Conservation (phyloP, 352 stramenopile species). For the Lagenidium sp. region DNA sequence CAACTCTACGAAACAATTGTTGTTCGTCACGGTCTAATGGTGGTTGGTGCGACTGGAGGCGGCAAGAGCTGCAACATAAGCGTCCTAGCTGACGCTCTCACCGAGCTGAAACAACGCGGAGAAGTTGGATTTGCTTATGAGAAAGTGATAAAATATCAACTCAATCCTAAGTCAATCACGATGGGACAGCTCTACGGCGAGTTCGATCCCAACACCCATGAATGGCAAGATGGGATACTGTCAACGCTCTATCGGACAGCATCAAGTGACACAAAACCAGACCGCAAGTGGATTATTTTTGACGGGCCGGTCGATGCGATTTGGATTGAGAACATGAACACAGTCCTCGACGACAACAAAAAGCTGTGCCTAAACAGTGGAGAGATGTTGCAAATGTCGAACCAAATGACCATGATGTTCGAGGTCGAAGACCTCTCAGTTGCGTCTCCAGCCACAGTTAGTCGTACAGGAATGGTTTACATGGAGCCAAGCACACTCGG, state of each 20-base stretch:
- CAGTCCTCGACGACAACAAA: conserved; percentile 94
- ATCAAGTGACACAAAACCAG: conserved; percentile 79
- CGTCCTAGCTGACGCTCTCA: conserved; percentile 86
- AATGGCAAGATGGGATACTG: conserved; percentile 95
- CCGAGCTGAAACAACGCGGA: conserved; percentile 70
- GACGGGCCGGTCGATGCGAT: conserved; percentile 92
- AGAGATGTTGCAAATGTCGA: conserved; percentile 94
- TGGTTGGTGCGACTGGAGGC: conserved; percentile 87
- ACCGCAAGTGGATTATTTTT: conserved; percentile 94
- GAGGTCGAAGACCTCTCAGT: conserved; percentile 94
- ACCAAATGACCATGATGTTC: conserved; percentile 97
- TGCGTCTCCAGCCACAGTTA: conserved; percentile 92
- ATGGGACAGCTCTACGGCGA: conserved; percentile 94
- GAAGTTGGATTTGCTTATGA: conserved; percentile 85
- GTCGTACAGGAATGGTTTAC: conserved; percentile 94
- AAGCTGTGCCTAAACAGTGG: conserved; percentile 92
- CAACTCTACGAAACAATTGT: conserved; percentile 94
- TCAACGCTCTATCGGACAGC: conserved; percentile 90
- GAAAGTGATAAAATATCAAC: conserved; percentile 82
- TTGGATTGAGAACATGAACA: conserved; percentile 98
- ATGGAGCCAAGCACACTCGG: conserved; percentile 93
- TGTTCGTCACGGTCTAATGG: conserved; percentile 94
- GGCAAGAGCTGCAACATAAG: conserved; percentile 90
- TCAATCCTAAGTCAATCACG: conserved; percentile 95
- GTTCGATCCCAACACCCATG: conserved; percentile 93